phyloP scores from a whole-genome alignment of 352 stramenopile genomes.

The Achlya hypogyna region DNA sequence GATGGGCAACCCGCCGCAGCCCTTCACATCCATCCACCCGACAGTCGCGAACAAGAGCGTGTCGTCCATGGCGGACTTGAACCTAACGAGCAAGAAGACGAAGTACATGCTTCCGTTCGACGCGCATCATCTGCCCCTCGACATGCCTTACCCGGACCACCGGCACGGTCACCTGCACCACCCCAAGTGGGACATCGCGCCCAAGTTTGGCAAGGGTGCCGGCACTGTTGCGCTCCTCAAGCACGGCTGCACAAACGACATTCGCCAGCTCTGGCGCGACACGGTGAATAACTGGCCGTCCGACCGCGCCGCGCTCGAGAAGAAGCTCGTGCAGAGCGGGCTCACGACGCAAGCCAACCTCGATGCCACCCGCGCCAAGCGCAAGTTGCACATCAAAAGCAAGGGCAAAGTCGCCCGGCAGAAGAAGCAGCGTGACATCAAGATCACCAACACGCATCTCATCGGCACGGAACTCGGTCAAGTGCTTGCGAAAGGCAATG shows the following conservation, averaged over 20 bases:
- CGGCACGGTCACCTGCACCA: neutral
- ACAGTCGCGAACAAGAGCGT: conserved; percentile 68
- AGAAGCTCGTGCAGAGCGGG: conserved; percentile 68
- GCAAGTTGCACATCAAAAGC: conserved; percentile 65
- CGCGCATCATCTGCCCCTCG: conserved; percentile 67
- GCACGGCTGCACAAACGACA: conserved; percentile 77
- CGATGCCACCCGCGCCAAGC: conserved; percentile 62
- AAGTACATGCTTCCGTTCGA: conserved; percentile 78
- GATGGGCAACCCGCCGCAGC: conserved; percentile 48
- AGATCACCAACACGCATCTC: conserved; percentile 84
- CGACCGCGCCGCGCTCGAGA: conserved; percentile 67
- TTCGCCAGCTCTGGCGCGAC: conserved; percentile 74
- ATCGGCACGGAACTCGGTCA: conserved; percentile 80
- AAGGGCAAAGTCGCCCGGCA: conserved; percentile 57
- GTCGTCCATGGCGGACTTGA: conserved; percentile 64
- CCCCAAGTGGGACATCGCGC: conserved; percentile 28
- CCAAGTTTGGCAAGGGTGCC: conserved; percentile 52
- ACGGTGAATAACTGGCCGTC: conserved; percentile 60
- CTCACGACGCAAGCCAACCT: conserved; percentile 76
- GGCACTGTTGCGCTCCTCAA: conserved; percentile 74
- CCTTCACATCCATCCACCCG: conserved; percentile 35
- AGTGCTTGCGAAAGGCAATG: conserved; percentile 56
- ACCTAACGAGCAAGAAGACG: conserved; percentile 66
- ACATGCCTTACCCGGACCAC: conserved; percentile 65
- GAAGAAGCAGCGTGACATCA: conserved; percentile 80